Base-by-base conservation (phyloP, 345 rosid species). In the Lepidium aucheri region DNA sequence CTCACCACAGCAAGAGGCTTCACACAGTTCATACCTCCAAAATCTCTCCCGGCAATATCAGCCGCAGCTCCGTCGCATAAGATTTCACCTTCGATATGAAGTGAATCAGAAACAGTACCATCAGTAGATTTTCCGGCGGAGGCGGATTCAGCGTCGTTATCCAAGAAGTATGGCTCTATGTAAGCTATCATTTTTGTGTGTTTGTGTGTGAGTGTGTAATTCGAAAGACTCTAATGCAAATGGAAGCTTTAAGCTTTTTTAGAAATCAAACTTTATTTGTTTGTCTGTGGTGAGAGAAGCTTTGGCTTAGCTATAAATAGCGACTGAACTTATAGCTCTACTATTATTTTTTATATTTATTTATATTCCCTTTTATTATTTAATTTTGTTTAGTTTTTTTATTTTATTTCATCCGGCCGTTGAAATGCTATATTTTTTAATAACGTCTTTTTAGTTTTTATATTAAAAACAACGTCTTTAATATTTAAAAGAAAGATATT, bases 11-110 rank as follows among this genome's bases (percentile, higher is more conserved):
- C 90, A 18, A 84, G 68, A 6, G 99, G 92, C 45, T 69, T 75
- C 18, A 52, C 70, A 14, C 83, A 74, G 75, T 76, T 75, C 79
- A 88, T 24, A 53, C 99, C 99, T 11, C 99, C 99, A 67, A 93
- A 93, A 77, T 93, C 99, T 13, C 76, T 85, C 17, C 73, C 71
- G 65, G 86, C 91, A 2, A 74, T 42, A 38, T 64, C 77, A 1
- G 75, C 67, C 0, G 78, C 63, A 9, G 8, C 61, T 8, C 15
- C 59, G n/a, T 70, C 70, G 63, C 66, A 70, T 47, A 81, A 74
- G 43, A 88, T 65, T 32, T 56, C 62, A 16, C 93, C 94, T 36
- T 85, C 80, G 55, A 93, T 79, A 75, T 80, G 69, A 2, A 87
- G 86, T 52, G 87, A 69, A 38, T 79, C 74, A 60, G 73, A 77